Percentiles rank a stretch among this genome's conserved stretches.
phyloP scores from a whole-genome alignment of 2,329 filamentous ascomycete genomes.

The Trichoderma hamatum region DNA sequence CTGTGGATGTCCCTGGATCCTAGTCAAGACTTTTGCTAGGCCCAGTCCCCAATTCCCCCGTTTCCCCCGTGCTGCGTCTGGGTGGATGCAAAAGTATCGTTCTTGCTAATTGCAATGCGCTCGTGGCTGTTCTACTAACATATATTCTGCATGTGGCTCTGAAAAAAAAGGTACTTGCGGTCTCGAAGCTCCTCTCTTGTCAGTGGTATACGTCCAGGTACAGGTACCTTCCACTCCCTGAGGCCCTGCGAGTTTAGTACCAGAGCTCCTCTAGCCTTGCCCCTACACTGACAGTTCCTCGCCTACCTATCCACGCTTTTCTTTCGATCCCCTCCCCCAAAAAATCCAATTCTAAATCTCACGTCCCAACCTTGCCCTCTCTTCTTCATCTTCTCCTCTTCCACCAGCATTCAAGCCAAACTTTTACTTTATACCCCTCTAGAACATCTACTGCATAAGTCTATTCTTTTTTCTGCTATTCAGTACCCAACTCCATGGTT shows the following conservation, averaged over 20 bases:
- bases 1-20: constrained; percentile 7
- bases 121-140: background rate
- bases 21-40: background rate
- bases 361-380: constrained; percentile 18
- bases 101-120: constrained; percentile 8
- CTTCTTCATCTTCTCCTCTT: constrained; percentile 16
- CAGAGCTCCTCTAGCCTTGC: constrained; percentile 12
- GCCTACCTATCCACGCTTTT: constrained; percentile 20
- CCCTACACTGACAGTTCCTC: constrained; percentile 21
- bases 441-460: background rate
- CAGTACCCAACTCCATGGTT: background rate
- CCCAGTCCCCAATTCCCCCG: constrained; percentile 1
- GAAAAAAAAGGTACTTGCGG: constrained; percentile 12
- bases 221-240: constrained; percentile 8
- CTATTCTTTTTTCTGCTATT: background rate
- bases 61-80: constrained; percentile 20
- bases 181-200: background rate
- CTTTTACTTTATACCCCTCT: constrained; percentile 6
- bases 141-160: background rate
- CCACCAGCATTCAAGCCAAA: background rate
- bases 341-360: constrained; percentile 26
- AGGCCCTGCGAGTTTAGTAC: constrained; percentile 13
- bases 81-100: constrained; percentile 1
- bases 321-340: constrained; percentile 26
- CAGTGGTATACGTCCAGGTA: background rate